Base-by-base conservation (phyloP, 441 rosid species). In the Bruguiera hainesii region DNA sequence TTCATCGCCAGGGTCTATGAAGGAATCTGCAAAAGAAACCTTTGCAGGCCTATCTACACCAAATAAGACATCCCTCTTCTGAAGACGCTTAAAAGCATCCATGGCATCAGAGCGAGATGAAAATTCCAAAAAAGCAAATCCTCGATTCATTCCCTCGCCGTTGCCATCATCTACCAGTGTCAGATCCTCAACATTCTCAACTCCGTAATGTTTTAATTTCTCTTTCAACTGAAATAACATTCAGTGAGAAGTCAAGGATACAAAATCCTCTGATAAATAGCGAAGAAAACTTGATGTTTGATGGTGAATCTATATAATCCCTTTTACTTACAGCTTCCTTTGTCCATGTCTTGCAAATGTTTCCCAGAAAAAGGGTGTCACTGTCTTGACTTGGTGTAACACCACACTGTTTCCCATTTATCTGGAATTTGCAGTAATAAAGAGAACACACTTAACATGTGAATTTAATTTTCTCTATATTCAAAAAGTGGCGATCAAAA, bases 21-120 rank as follows among this genome's bases (percentile, higher is more conserved):
- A 89, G 66, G 99, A 91, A 83, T 94, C 97, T 52, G 99, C 90
- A 87, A 94, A 91, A 64, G 97, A 87, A 74, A 94, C 91, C 89
- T 91, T 94, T 29, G 97, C 97, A 76, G 94, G 94, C 78, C 93
- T 87, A 80, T 94, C 99, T 79, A 88, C 89, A 76, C 99, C 99
- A 76, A 94, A 90, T 55, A 87, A 67, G 70, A 91, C 85, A 79
- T 94, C 99, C 75, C 97, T 91, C 76, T 86, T 82, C 74, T 84
- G 90, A 79, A 94, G 98, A 65, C 89, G 87, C 79, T 86, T 94
- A 87, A 89, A 86, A 76, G 91, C 93, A 76, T 89, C 97, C 96
- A 82, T 87, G 10, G 98, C 94, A 67, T 91, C 97, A 59, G 94
- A 84, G 68, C 93, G 99, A 76, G 94, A 88, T 57, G 93, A 80